Conservation (phyloP, 2,329 filamentous ascomycete genomes). For the Sclerotinia nivalis region DNA sequence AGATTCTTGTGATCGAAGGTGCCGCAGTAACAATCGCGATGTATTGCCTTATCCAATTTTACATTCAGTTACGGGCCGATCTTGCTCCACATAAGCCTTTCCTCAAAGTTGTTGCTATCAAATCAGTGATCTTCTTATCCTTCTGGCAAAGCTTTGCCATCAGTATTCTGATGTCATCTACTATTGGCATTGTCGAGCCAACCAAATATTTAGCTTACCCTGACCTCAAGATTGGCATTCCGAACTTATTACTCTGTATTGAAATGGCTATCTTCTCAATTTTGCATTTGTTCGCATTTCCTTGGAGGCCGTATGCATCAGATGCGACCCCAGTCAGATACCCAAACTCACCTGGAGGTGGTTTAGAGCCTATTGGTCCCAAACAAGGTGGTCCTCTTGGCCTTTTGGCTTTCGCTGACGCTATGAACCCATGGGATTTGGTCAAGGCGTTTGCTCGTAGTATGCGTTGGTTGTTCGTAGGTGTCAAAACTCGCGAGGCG, state of each 20-base stretch:
- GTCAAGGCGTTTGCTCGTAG: constrained; percentile 77
- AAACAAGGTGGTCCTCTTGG: constrained; percentile 68
- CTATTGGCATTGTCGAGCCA: constrained; percentile 45
- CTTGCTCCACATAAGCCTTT: constrained; percentile 71
- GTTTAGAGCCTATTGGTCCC: constrained; percentile 46
- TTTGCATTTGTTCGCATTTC: constrained; percentile 80
- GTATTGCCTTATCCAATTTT: constrained; percentile 88
- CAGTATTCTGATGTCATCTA: constrained; percentile 56
- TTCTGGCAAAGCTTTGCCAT: constrained; percentile 78
- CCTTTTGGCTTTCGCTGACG: constrained; percentile 65
- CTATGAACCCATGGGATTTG: constrained; percentile 80
- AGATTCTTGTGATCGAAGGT: constrained; percentile 69
- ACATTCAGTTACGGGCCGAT: constrained; percentile 70
- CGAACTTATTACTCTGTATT: constrained; percentile 73
- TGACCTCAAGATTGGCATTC: constrained; percentile 80
- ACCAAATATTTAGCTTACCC: constrained; percentile 60
- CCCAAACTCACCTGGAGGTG: not conserved
- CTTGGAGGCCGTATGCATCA: constrained; percentile 67
- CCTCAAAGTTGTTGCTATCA: constrained; percentile 82
- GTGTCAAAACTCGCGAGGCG: constrained; percentile 60
- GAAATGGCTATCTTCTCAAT: constrained; percentile 83
- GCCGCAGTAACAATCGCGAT: constrained; percentile 78
- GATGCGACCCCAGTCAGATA: constrained; percentile 10
- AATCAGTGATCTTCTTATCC: constrained; percentile 86
- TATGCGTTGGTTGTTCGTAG: constrained; percentile 74